These are phyloP conservation scores for Pseudogymnoascus sp. DNA, from an alignment of 2,329 filamentous ascomycete species.

Conservation along the genomic window DNA sequence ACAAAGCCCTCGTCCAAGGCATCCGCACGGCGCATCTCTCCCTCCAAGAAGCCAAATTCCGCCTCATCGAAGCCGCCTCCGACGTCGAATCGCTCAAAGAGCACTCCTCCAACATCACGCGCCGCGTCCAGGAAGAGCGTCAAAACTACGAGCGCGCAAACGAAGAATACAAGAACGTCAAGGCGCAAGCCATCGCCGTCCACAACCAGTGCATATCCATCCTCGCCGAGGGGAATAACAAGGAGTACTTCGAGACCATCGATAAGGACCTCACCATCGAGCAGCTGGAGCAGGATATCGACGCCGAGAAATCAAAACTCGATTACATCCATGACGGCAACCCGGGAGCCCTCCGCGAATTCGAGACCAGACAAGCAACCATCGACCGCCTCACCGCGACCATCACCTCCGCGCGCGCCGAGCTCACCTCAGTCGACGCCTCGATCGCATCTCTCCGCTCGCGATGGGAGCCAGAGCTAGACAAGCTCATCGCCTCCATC, in stretches of 20 bases:
- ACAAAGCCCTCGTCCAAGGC: conserved; percentile 52
- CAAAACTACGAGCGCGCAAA: conserved; percentile 33
- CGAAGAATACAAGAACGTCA: conserved; percentile 33
- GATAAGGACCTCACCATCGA: conserved; percentile 47
- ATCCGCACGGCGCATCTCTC: conserved; percentile 57
- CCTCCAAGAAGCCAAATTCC: conserved; percentile 62
- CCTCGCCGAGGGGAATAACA: conserved; percentile 28
- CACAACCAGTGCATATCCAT: conserved; percentile 27
- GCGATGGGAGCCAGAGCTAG: conserved; percentile 78
- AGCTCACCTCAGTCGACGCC: conserved; percentile 47
- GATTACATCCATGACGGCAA: conserved; percentile 75
- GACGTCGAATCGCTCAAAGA: conserved; percentile 64
- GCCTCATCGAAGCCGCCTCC: conserved; percentile 72
- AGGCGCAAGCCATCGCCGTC: conserved; percentile 35
- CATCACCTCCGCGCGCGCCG: conserved; percentile 45
- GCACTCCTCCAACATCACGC: conserved; percentile 54
- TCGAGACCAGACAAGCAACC: conserved; percentile 61
- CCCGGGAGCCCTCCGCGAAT: conserved; percentile 68
- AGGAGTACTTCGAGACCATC: conserved; percentile 36
- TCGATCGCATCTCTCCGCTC: conserved; percentile 60
- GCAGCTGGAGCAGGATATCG: conserved; percentile 65
- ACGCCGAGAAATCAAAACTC: conserved; percentile 65
- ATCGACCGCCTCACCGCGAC: conserved; percentile 61
- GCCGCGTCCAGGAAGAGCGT: conserved; percentile 42
- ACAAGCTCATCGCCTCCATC: conserved; percentile 70